A percentile compares a stretch with the other conserved stretches of the same genome.
phyloP scores from a whole-genome alignment of 208 protist genomes.

The Trichomonas tenax region DNA sequence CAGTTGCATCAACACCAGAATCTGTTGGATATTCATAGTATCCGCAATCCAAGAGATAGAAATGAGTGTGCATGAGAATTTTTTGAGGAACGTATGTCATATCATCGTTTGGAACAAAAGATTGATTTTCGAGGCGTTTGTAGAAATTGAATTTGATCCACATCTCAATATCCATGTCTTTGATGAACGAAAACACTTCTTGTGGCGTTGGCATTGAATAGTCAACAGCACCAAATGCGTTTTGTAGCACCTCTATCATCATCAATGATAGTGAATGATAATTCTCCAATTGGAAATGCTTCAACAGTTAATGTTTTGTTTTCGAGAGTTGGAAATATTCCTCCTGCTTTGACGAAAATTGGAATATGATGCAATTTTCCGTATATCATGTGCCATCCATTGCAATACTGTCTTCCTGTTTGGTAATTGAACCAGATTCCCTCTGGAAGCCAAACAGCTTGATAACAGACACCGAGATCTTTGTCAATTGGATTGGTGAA shows the following conservation, averaged over 20 bases:
- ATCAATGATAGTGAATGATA: neutral
- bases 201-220: too few relatives aligned
- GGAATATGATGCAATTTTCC: neutral
- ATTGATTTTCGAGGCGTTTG: too few relatives aligned
- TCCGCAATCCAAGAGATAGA: too few relatives aligned
- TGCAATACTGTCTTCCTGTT: neutral
- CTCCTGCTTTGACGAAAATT: neutral
- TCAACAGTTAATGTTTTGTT: neutral
- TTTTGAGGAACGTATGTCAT: too few relatives aligned
- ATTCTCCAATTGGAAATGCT: neutral
- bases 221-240: too few relatives aligned
- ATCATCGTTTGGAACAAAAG: too few relatives aligned
- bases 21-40: too few relatives aligned
- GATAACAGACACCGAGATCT: neutral
- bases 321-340: neutral
- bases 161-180: too few relatives aligned
- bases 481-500: neutral
- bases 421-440: neutral
- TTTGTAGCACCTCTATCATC: neutral
- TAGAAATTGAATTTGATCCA: too few relatives aligned
- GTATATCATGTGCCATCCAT: neutral
- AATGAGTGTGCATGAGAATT: too few relatives aligned
- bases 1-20: too few relatives aligned
- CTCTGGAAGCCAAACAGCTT: neutral
- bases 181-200: too few relatives aligned